Percentiles rank a stretch among this genome's conserved stretches.
phyloP scores from a whole-genome alignment of 768 basidiomycete genomes.

The Asterophora parasitica region DNA sequence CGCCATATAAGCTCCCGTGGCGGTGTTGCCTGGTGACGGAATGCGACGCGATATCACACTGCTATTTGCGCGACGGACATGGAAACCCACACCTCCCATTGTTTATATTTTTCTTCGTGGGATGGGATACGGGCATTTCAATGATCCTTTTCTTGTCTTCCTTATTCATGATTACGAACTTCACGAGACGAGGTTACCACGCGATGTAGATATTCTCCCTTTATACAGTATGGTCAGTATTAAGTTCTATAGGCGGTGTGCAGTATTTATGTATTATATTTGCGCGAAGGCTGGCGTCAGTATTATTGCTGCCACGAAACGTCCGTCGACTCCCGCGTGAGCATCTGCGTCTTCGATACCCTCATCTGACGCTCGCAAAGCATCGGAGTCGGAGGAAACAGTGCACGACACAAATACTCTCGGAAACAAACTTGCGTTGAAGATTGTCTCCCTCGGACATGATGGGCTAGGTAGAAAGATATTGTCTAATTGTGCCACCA shows the following conservation, averaged over 20 bases:
- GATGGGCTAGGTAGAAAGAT: too few relatives aligned
- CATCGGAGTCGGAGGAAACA: too few relatives aligned
- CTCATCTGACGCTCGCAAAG: too few relatives aligned
- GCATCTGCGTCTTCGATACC: too few relatives aligned
- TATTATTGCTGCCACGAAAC: too few relatives aligned
- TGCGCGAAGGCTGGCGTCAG: too few relatives aligned
- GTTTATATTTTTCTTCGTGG: background rate
- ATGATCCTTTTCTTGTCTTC: background rate
- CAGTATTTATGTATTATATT: constrained; percentile 9
- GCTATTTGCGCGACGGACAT: constrained; percentile 1
- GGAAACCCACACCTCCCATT: background rate
- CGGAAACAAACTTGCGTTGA: too few relatives aligned
- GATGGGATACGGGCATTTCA: background rate
- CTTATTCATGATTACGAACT: constrained; percentile 10
- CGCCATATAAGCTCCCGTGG: constrained; percentile 39
- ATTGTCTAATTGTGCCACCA: too few relatives aligned
- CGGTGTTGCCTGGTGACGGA: background rate
- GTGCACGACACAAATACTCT: too few relatives aligned
- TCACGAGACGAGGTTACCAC: constrained; percentile 2
- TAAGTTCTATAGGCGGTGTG: constrained; percentile 3
- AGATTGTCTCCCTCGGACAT: too few relatives aligned
- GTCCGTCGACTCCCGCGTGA: too few relatives aligned
- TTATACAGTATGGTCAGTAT: constrained; percentile 6
- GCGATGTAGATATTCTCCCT: constrained; percentile 7
- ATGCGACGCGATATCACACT: background rate